A percentile compares a stretch with the other conserved stretches of the same genome.
Evolutionary conservation across 2,329 filamentous ascomycete genomes (phyloP).

Genomic region (Aspergillus intermedius): DNA sequence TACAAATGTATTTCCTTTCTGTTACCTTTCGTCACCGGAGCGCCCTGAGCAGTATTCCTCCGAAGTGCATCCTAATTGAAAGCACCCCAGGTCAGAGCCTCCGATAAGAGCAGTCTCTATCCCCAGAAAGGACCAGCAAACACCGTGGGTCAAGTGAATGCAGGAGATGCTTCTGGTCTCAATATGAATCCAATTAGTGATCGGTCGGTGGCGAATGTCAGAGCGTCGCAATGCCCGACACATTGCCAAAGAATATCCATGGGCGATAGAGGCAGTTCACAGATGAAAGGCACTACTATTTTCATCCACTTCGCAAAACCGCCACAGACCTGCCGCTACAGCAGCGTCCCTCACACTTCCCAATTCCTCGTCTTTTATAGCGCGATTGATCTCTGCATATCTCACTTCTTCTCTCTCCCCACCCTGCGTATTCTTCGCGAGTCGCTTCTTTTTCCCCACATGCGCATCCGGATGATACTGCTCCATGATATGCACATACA

Average conservation of each 20-base stretch:
- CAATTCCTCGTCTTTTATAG: slow-evolving; percentile 59
- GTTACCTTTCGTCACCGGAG: too few species aligned
- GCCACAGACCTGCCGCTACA: slow-evolving; percentile 65
- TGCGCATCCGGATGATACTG: slow-evolving; percentile 77
- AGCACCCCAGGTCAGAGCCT: too few species aligned
- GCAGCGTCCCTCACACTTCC: slow-evolving; percentile 61
- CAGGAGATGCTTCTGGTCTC: too few species aligned
- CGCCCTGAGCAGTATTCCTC: too few species aligned
- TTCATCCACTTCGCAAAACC: slow-evolving; percentile 62
- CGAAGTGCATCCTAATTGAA: too few species aligned
- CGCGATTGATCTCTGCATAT: slow-evolving; percentile 74
- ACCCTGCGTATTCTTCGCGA: slow-evolving; percentile 8
- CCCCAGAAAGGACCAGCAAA: too few species aligned
- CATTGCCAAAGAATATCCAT: not conserved
- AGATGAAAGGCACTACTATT: slow-evolving; percentile 49
- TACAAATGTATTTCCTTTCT: too few species aligned
- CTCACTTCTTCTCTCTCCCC: slow-evolving; percentile 45
- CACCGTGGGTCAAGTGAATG: too few species aligned
- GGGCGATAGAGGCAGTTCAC: slow-evolving; percentile 12
- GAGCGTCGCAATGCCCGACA: not conserved
- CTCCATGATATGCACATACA: slow-evolving; percentile 84
- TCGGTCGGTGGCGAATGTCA: too few species aligned
- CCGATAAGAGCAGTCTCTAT: too few species aligned
- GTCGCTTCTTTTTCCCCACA: slow-evolving; percentile 62
- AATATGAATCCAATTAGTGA: too few species aligned